Evolutionary conservation across 257 asterid genomes (phyloP).

Genomic region (Nicotiana tabacum): DNA sequence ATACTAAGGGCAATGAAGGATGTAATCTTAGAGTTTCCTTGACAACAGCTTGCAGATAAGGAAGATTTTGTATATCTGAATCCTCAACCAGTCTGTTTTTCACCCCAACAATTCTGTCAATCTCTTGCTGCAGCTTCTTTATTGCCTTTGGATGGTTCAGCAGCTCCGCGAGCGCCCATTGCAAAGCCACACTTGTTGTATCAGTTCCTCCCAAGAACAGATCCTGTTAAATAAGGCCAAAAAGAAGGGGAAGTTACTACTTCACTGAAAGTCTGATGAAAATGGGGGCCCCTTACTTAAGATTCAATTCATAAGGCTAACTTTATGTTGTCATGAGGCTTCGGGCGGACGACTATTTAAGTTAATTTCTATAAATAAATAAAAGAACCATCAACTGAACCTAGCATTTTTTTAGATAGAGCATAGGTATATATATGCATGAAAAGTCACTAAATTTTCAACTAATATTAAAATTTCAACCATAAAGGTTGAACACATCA

Average conservation of each 20-base stretch:
- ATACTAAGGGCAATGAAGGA: slow-evolving; percentile 17
- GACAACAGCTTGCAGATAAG: slow-evolving; percentile 20
- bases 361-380: too few species aligned
- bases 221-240: slow-evolving; percentile 10
- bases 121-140: slow-evolving; percentile 21
- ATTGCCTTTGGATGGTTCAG: slow-evolving; percentile 21
- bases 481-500: too few species aligned
- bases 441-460: too few species aligned
- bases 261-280: too few species aligned
- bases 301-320: too few species aligned
- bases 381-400: too few species aligned
- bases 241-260: background rate
- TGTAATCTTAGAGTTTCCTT: slow-evolving; percentile 22
- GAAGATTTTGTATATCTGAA: slow-evolving; percentile 20
- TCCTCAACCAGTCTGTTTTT: slow-evolving; percentile 15
- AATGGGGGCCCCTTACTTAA: too few species aligned
- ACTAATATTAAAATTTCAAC: too few species aligned
- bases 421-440: too few species aligned
- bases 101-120: slow-evolving; percentile 16
- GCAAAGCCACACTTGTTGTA: slow-evolving; percentile 25
- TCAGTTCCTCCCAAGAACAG: slow-evolving; percentile 33
- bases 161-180: slow-evolving; percentile 31
- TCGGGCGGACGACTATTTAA: too few species aligned
- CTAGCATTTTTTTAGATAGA: too few species aligned
- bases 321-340: too few species aligned